A percentile compares a stretch with the other conserved stretches of the same genome.
These are phyloP conservation scores for Tulasnella sp. DNA, from an alignment of 768 basidiomycete genomes.

Conservation along the genomic window DNA sequence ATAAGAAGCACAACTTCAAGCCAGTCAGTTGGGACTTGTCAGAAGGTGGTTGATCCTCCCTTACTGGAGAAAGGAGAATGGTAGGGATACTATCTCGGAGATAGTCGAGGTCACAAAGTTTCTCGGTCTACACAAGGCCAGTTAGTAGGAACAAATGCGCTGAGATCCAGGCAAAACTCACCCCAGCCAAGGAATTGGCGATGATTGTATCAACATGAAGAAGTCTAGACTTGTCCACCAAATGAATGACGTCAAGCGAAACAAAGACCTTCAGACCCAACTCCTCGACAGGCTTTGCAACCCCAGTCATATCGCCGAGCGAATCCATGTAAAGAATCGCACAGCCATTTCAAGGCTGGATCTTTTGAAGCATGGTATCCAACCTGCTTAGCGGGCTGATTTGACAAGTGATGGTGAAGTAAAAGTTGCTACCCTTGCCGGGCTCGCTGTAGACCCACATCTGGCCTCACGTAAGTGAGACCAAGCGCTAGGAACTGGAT, in stretches of 20 bases:
- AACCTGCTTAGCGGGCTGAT: conserved; percentile 61
- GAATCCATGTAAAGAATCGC: conserved; percentile 92
- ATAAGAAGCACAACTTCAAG: background rate
- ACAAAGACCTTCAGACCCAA: conserved; percentile 72
- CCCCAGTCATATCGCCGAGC: conserved; percentile 61
- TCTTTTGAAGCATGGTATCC: conserved; percentile 74
- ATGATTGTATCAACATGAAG: too few species aligned
- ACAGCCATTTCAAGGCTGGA: conserved; percentile 58
- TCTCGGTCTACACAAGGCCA: too few species aligned
- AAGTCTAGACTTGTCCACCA: too few species aligned
- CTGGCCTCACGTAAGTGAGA: conserved; percentile 94
- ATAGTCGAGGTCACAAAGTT: too few species aligned
- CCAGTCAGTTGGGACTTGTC: conserved; percentile 41
- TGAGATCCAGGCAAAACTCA: too few species aligned
- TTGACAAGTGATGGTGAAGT: conserved; percentile 89
- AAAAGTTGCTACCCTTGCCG: conserved; percentile 86
- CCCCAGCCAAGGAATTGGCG: too few species aligned
- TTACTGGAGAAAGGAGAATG: too few species aligned
- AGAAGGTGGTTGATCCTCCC: too few species aligned
- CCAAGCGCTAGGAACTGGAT: conserved; percentile 94
- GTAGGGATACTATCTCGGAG: too few species aligned
- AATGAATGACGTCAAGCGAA: too few species aligned
- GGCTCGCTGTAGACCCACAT: too few species aligned
- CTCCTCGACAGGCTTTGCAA: conserved; percentile 67
- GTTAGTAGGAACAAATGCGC: too few species aligned